phyloP scores from a whole-genome alignment of 2,329 filamentous ascomycete genomes.

The Beauveria scarabaeidicola region DNA sequence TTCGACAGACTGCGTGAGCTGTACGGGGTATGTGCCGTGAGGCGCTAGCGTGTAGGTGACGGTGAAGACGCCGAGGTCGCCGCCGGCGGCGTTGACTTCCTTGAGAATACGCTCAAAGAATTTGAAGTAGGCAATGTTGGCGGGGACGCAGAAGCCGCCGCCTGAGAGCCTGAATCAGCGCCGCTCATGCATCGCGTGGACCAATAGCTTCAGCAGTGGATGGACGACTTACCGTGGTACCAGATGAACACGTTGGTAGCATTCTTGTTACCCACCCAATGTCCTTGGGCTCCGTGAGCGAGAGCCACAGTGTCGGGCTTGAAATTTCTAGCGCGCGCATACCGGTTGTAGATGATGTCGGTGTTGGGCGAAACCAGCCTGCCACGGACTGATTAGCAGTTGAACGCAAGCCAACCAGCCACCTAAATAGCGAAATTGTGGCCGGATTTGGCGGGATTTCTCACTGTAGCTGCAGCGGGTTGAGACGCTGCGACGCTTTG shows the following conservation, averaged over 20 bases:
- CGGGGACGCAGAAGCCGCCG: conserved; percentile 17
- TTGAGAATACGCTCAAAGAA: conserved; percentile 14
- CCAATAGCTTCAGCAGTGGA: not conserved
- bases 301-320: conserved; percentile 15
- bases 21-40: conserved; percentile 16
- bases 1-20: conserved; percentile 16
- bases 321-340: conserved; percentile 12
- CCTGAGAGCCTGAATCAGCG: conserved; percentile 7
- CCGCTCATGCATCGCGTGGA: not conserved
- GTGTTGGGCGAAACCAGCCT: conserved; percentile 16
- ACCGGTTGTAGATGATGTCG: conserved; percentile 14
- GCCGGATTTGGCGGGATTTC: not conserved
- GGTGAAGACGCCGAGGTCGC: conserved; percentile 16
- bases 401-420: not conserved
- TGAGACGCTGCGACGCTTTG: conserved; percentile 14
- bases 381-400: not conserved
- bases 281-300: conserved; percentile 14
- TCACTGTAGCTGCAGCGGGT: conserved; percentile 16
- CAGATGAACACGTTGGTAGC: conserved; percentile 17
- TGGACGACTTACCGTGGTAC: conserved; percentile 16
- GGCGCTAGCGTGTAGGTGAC: conserved; percentile 17
- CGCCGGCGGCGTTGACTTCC: conserved; percentile 10
- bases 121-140: conserved; percentile 16
- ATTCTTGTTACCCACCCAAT: conserved; percentile 17
- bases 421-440: too few relatives aligned